These are phyloP conservation scores for Anisogramma anomala DNA, from an alignment of 2,329 filamentous ascomycete genomes.

Conservation along the genomic window DNA sequence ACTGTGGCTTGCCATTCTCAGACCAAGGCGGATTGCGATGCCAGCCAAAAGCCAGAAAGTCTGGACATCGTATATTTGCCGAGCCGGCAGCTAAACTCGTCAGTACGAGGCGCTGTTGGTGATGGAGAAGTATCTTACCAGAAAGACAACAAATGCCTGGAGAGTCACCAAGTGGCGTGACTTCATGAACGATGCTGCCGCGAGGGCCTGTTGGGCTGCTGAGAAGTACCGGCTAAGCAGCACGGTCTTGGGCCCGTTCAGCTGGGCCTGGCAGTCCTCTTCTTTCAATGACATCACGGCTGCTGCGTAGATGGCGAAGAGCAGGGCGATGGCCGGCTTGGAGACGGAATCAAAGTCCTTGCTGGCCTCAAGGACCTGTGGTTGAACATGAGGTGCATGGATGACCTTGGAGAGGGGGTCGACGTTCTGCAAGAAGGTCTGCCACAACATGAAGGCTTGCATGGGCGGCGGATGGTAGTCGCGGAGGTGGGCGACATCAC, in stretches of 20 bases:
- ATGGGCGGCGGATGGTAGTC: slow-evolving; percentile 26
- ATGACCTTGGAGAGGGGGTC: slow-evolving; percentile 41
- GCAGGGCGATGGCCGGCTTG: slow-evolving; percentile 9
- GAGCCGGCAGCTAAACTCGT: slow-evolving; percentile 8
- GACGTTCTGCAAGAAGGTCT: slow-evolving; percentile 38
- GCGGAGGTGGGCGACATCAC: slow-evolving; percentile 9
- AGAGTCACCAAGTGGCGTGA: slow-evolving; percentile 11
- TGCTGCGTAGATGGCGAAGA: slow-evolving; percentile 14
- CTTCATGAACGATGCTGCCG: slow-evolving; percentile 13
- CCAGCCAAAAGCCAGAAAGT: slow-evolving; percentile 14
- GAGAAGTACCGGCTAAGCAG: slow-evolving; percentile 11
- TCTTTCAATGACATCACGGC: slow-evolving; percentile 14
- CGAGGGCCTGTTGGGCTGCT: slow-evolving; percentile 13
- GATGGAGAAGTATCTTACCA: slow-evolving; percentile 1
- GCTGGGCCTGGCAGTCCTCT: slow-evolving; percentile 10
- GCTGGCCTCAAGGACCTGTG: slow-evolving; percentile 16
- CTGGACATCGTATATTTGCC: slow-evolving; percentile 11
- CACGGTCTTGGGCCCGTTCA: slow-evolving; percentile 6
- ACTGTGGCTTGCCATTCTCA: slow-evolving; percentile 7
- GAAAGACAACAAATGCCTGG: slow-evolving; percentile 12
- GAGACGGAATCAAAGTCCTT: slow-evolving; percentile 13
- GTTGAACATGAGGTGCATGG: slow-evolving; percentile 35
- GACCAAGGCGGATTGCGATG: slow-evolving; percentile 10
- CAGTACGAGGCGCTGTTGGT: background rate
- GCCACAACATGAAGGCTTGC: slow-evolving; percentile 30